These are phyloP conservation scores for Mortierella sp. DNA, from an alignment of 371 early-diverging fungal genomes.

Conservation along the genomic window DNA sequence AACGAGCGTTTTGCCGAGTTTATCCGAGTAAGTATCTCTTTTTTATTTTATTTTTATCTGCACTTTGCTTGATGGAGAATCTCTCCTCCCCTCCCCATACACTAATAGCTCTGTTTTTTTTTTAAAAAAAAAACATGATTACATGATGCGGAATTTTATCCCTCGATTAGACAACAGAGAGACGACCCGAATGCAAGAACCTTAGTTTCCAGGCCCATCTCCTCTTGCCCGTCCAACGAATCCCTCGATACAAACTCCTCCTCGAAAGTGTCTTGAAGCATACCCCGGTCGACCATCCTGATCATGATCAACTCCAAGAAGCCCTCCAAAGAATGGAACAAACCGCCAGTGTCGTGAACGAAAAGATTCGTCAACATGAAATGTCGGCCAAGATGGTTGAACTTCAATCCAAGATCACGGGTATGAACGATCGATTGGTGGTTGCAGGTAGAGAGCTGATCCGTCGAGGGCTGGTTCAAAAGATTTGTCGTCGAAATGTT, in stretches of 20 bases:
- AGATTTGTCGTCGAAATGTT: constrained; percentile 74
- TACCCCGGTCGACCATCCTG: constrained; percentile 72
- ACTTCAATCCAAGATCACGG: constrained; percentile 70
- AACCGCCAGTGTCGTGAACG: constrained; percentile 80
- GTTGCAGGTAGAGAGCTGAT: constrained; percentile 74
- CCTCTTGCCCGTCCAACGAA: constrained; percentile 86
- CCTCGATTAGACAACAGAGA: constrained; percentile 37
- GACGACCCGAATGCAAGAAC: constrained; percentile 61
- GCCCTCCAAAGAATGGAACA: constrained; percentile 65
- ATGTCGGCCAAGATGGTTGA: constrained; percentile 73
- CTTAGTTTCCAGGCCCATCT: constrained; percentile 80
- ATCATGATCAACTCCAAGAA: constrained; percentile 60
- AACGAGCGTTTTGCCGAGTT: constrained; percentile 54
- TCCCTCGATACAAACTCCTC: constrained; percentile 84
- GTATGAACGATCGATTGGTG: constrained; percentile 65
- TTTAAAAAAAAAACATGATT: too few species aligned
- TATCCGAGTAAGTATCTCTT: constrained; percentile 55
- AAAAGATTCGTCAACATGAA: constrained; percentile 79
- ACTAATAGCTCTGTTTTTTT: neutral
- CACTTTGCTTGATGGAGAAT: constrained; percentile 61
- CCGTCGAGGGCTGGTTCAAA: constrained; percentile 67
- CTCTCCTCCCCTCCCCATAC: neutral
- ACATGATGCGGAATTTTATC: neutral
- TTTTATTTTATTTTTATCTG: constrained; percentile 60
- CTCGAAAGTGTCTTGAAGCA: constrained; percentile 73